Base-by-base conservation (phyloP, 1,139 yeast genomes). In the Candida sanyaensis region DNA sequence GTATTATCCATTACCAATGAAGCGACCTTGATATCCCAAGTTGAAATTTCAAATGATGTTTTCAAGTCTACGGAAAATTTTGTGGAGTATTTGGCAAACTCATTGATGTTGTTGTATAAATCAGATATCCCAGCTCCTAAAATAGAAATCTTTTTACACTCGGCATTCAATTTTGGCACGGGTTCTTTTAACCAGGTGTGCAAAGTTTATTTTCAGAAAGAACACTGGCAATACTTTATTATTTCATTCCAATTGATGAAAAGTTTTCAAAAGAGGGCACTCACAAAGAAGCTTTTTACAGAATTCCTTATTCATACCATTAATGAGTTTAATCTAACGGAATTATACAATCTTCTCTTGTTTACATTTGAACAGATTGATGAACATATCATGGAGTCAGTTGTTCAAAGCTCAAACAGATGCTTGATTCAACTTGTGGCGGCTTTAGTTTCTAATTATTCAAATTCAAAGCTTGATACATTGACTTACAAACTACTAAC, bases 1-100 rank as follows among this genome's bases (percentile, higher is more conserved):
- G 47, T 58, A 4, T 66, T 64, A 42, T 48, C 70, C 0, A 45
- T 61, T 5, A 55, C 63, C 7, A 64, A 62, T 39, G 76, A 73
- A 50, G 54, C 53, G 0, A 47, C 42, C 23, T 29, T 49, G 28
- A 47, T 45, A 42, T 41, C 38, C 33, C 38, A 48, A 5, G 33
- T 57, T 6, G 54, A 56, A 5, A 33, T 55, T 11, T 44, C 51
- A 4, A 56, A 50, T 29, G 39, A 44, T 6, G 46, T 54, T 3
- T 63, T 68, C 42, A 40, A 36, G 10, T 55, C 64, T 6, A 49
- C 65, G 10, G 60, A 58, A 9, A 43, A 58, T 4, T 71, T 68
- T 48, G 51, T 56, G 10, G 52, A 46, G 0, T 72, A 52, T 50
- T 53, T 71, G 45, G 44, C 55, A 32, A 28, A 21, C 6, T 60